Base-by-base conservation (phyloP, 805 yeast genomes). In the Starmerella kuoi region DNA sequence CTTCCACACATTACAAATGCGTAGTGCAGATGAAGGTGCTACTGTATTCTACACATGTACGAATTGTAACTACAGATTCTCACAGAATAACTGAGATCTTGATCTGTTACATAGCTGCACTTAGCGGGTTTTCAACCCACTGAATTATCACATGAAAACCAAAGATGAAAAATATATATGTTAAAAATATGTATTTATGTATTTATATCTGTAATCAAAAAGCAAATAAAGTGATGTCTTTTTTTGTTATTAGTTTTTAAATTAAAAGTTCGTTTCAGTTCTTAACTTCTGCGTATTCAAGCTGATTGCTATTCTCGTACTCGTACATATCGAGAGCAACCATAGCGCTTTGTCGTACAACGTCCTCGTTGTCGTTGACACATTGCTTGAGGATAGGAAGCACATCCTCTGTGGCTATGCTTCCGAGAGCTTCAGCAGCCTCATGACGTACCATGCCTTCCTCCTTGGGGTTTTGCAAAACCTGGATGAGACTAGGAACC, bases 391-490 rank as follows among this genome's bases (percentile, higher is more conserved):
- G 73, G 27, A 91, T 79, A 14, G 96, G 95, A 51, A 88, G 70
- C 30, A 88, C 94, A 45, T 88, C 96, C 56, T 84, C 95, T 8
- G 96, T 84, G 22, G 95, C 97, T 60, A 91, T 91, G 23, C 94
- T 75, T 22, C 98, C 98, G 55, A 93, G 71, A 21, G 98, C 98
- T 66, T 91, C 99, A 21, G 97, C 98, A 45, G 97, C 98, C 67
- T 91, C 99, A 61, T 91, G 99, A 66, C 99, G 80, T 26, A 93
- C 98, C 99, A 91, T 91, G 50, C 93, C 94, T 40, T 94, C 97
- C 67, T 91, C 95, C 14, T 64, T 58, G 46, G 70, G 73, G 61
- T 83, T 75, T 53, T 76, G 76, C 54, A 93, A 72, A 3, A 91
- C 85, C 64, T 83, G 77, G 44, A 85, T 72, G 49, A 93, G 73